Evolutionary conservation across 2,329 filamentous ascomycete species (phyloP).

Genomic region (Xylaria sp.): DNA sequence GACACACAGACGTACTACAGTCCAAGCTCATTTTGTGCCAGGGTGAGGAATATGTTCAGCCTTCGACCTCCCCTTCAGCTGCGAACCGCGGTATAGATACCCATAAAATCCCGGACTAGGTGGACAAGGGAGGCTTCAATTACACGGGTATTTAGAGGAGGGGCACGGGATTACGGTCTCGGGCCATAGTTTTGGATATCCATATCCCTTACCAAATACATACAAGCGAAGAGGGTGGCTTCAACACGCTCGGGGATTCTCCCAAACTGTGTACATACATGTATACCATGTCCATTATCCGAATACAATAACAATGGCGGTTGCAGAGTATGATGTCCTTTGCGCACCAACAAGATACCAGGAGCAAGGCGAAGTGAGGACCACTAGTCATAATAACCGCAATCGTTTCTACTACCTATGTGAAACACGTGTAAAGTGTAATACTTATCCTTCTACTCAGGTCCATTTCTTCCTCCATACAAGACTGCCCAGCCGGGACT

Average conservation of each 20-base stretch:
- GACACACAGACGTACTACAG: background rate
- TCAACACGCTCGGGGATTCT: background rate
- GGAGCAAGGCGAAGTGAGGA: background rate
- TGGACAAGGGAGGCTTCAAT: background rate
- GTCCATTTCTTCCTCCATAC: background rate
- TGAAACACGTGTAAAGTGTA: background rate
- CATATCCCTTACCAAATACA: background rate
- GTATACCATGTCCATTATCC: background rate
- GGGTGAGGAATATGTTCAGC: background rate
- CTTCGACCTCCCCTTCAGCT: too few species aligned
- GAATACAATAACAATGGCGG: background rate
- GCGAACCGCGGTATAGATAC: background rate
- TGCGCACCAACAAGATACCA: background rate
- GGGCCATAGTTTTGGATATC: background rate
- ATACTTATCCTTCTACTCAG: slow-evolving; percentile 9
- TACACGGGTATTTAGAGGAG: background rate
- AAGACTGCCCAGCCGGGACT: background rate
- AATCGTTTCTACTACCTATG: background rate
- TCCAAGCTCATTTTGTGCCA: background rate
- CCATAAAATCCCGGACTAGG: background rate
- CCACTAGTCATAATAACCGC: background rate
- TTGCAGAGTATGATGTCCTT: background rate
- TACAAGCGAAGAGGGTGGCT: background rate
- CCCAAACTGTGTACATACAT: background rate
- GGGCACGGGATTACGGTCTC: background rate